Evolutionary conservation across 1,284 basidiomycete species (phyloP).

Genomic region (Moniliophthora roreri): DNA sequence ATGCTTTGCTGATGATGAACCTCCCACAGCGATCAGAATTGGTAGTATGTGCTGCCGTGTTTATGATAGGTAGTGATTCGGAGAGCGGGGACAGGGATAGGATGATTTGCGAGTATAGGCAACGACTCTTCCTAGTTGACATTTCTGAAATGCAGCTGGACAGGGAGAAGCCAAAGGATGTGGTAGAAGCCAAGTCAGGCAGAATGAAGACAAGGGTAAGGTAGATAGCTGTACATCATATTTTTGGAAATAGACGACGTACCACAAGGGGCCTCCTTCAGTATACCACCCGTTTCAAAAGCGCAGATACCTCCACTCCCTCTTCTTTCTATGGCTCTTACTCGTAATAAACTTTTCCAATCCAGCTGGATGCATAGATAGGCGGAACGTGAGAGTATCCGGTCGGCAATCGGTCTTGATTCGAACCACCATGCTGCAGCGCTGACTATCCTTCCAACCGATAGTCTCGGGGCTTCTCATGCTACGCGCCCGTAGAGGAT

Average conservation of each 20-base stretch:
- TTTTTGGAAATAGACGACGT: no score
- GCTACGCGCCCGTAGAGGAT: no score
- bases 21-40: not conserved
- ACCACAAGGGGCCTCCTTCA: no score
- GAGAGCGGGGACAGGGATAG: not conserved
- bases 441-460: no score
- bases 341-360: conserved; percentile 64
- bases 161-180: not conserved
- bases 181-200: not conserved
- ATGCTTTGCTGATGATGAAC: not conserved
- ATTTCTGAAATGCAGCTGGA: not conserved
- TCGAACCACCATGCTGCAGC: no score
- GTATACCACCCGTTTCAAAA: conserved; percentile 68
- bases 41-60: not conserved
- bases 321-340: conserved; percentile 56
- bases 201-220: conserved; percentile 2
- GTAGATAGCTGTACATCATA: no score
- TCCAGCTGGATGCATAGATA: no score
- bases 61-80: not conserved
- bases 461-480: no score
- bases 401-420: no score
- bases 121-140: not conserved
- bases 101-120: conserved; percentile 1
- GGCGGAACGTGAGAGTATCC: no score
- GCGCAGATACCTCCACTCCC: conserved; percentile 66